Conservation (phyloP, 2,329 filamentous ascomycete species). For the Colletotrichum gloeosporioides region DNA sequence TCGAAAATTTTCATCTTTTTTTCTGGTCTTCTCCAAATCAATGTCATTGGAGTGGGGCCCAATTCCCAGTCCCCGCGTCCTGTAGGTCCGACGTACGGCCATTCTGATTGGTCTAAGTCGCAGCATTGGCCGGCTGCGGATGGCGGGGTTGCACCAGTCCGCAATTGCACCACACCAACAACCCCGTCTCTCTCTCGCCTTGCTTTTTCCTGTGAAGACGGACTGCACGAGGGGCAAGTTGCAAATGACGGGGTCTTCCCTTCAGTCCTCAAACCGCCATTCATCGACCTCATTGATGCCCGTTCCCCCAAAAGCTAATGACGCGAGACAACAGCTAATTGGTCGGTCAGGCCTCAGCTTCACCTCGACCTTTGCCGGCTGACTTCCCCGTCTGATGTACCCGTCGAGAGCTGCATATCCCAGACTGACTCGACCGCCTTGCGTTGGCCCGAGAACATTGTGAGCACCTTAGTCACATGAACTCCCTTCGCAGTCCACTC, state of each 20-base stretch:
- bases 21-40: not conserved
- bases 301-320: not conserved
- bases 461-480: not conserved
- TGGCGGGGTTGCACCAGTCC: conserved; percentile 1
- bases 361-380: not conserved
- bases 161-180: not conserved
- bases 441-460: not conserved
- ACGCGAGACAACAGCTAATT: not conserved
- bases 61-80: not conserved
- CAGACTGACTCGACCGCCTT: not conserved
- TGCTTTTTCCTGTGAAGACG: not conserved
- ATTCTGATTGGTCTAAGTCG: not conserved
- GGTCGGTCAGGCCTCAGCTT: not conserved
- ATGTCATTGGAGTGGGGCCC: not conserved
- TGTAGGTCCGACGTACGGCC: not conserved
- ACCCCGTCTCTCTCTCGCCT: not conserved
- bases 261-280: not conserved
- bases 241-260: not conserved
- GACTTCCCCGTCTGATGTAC: not conserved
- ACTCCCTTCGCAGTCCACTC: not conserved
- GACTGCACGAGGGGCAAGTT: not conserved
- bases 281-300: not conserved
- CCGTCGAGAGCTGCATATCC: not conserved
- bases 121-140: not conserved
- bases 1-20: not conserved